Evolutionary conservation across 1,139 yeast species (phyloP).

Genomic region (Geotrichum phurueaensis): DNA sequence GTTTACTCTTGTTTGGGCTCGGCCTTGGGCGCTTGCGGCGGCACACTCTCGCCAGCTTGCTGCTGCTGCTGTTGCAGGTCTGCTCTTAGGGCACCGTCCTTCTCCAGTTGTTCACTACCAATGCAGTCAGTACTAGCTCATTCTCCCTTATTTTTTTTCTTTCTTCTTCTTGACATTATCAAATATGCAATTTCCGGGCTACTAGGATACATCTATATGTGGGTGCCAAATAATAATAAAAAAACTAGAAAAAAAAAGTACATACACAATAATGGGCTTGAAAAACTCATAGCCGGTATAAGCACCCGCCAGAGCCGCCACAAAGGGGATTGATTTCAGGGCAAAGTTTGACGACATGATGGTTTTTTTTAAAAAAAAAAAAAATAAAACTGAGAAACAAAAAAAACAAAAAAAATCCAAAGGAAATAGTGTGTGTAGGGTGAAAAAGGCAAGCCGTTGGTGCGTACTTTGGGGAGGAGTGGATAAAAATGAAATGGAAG

Average conservation of each 20-base stretch:
- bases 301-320: conserved; percentile 12
- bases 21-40: neutral
- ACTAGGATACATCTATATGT: neutral
- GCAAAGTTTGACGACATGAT: neutral
- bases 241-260: neutral
- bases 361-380: no score
- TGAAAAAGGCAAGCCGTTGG: no score
- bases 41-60: neutral
- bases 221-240: neutral
- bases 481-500: no score
- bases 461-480: no score
- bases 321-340: conserved; percentile 12
- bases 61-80: neutral
- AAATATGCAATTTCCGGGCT: no score
- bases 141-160: no score
- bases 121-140: neutral
- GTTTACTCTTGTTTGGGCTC: neutral
- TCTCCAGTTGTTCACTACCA: conserved; percentile 13
- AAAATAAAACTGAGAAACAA: no score
- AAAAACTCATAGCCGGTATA: conserved; percentile 15
- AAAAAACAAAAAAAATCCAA: no score
- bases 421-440: no score
- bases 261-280: conserved; percentile 16
- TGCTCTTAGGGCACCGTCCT: conserved; percentile 13
- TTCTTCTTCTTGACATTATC: no score